Evolutionary conservation across 1,284 basidiomycete genomes (phyloP).

Genomic region (Pulchroboletus neoregius): DNA sequence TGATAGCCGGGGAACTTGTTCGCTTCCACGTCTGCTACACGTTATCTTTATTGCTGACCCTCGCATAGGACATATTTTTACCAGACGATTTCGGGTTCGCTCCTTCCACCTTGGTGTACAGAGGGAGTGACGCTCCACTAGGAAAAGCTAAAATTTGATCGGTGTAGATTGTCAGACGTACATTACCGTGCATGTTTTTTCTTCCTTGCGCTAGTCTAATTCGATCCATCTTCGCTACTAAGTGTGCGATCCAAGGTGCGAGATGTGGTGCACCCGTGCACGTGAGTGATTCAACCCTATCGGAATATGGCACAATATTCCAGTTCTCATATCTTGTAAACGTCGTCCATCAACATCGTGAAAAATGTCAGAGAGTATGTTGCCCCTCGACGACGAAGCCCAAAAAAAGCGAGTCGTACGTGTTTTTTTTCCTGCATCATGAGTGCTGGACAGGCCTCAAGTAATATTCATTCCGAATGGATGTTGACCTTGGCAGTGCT

Average conservation of each 20-base stretch:
- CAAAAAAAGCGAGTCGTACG: conserved; percentile 84
- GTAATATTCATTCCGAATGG: conserved; percentile 3
- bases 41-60: conserved; percentile 12
- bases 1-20: conserved; percentile 76
- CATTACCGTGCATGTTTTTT: conserved; percentile 9
- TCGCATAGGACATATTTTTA: conserved; percentile 54
- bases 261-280: conserved; percentile 3
- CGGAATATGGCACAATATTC: not conserved
- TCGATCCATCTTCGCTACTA: not conserved
- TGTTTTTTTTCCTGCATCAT: conserved; percentile 21
- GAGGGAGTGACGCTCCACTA: conserved; percentile 44
- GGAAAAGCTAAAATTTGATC: conserved; percentile 44
- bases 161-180: conserved; percentile 7
- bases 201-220: not conserved
- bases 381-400: conserved; percentile 67
- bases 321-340: conserved; percentile 1
- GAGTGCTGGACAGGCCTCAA: conserved; percentile 1
- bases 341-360: conserved; percentile 1
- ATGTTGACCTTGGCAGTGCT: conserved; percentile 64
- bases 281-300: conserved; percentile 17
- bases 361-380: conserved; percentile 52
- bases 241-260: not conserved
- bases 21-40: conserved; percentile 23
- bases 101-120: conserved; percentile 73
- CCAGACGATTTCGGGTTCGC: conserved; percentile 77